Conservation (phyloP, 768 basidiomycete species). For the Lepiota brunneoincarnata region DNA sequence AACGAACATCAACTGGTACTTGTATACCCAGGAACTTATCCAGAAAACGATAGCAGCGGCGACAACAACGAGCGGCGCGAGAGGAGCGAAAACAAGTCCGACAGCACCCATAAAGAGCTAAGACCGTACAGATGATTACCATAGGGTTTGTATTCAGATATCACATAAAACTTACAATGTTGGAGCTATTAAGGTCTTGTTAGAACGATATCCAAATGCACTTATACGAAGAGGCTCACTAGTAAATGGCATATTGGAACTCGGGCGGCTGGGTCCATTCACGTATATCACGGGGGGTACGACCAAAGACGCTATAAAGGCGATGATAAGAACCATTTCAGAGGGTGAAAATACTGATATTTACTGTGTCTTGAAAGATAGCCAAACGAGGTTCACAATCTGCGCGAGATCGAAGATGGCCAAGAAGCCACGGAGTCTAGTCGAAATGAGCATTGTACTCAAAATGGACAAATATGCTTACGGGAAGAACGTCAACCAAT, state of each 20-base stretch:
- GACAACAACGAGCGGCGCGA: constrained; percentile 87
- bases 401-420: constrained; percentile 95
- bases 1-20: constrained; percentile 97
- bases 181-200: constrained; percentile 37
- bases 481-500: constrained; percentile 95
- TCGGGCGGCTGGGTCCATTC: constrained; percentile 89
- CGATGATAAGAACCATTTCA: background rate
- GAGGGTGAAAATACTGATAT: constrained; percentile 20
- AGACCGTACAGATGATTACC: background rate
- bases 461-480: constrained; percentile 34
- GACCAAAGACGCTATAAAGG: constrained; percentile 63
- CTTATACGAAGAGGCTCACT: constrained; percentile 44
- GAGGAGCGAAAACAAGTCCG: constrained; percentile 88
- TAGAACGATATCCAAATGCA: constrained; percentile 9
- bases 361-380: constrained; percentile 80
- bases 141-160: background rate
- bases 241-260: constrained; percentile 86
- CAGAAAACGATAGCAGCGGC: constrained; percentile 86
- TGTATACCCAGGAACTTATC: constrained; percentile 85
- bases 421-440: constrained; percentile 89
- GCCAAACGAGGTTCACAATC: constrained; percentile 84
- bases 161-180: constrained; percentile 42
- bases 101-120: constrained; percentile 92
- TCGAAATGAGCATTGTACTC: background rate
- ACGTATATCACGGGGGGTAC: constrained; percentile 86